These are phyloP conservation scores for Penicillium hesseltinei DNA, from an alignment of 2,329 filamentous ascomycete species.

Conservation along the genomic window DNA sequence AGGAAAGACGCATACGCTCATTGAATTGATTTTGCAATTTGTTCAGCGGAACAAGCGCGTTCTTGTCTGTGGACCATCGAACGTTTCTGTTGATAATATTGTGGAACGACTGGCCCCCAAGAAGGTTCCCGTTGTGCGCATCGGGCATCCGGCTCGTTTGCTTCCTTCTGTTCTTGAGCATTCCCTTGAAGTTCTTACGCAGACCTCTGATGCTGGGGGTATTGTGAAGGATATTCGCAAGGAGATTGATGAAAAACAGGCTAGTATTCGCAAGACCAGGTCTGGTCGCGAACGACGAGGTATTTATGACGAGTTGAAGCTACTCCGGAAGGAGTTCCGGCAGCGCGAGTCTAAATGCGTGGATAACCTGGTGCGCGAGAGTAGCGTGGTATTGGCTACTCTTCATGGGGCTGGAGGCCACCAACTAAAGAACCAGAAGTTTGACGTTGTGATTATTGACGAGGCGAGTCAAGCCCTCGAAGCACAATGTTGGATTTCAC, in stretches of 20 bases:
- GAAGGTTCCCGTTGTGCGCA: constrained; percentile 80
- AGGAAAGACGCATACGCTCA: constrained; percentile 93
- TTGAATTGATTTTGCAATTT: constrained; percentile 92
- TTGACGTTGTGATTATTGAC: constrained; percentile 93
- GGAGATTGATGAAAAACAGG: constrained; percentile 91
- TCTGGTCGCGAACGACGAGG: constrained; percentile 74
- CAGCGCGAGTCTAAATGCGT: constrained; percentile 82
- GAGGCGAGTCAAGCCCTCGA: constrained; percentile 95
- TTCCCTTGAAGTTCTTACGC: constrained; percentile 85
- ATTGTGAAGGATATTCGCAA: constrained; percentile 87
- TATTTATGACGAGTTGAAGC: constrained; percentile 82
- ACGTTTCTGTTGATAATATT: constrained; percentile 97
- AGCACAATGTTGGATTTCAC: constrained; percentile 93
- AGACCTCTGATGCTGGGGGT: constrained; percentile 81
- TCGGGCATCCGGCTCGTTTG: constrained; percentile 89
- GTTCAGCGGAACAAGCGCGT: constrained; percentile 70
- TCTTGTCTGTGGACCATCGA: constrained; percentile 93
- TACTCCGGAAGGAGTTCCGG: constrained; percentile 82
- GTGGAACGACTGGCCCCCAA: constrained; percentile 85
- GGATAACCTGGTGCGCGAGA: constrained; percentile 67
- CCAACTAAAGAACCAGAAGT: constrained; percentile 74
- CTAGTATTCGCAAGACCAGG: constrained; percentile 81
- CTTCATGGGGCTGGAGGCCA: constrained; percentile 87
- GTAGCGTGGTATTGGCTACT: constrained; percentile 87
- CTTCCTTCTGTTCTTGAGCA: constrained; percentile 84